These are phyloP conservation scores for Coemansia sp. DNA, from an alignment of 192 early-diverging fungal species.

Conservation along the genomic window DNA sequence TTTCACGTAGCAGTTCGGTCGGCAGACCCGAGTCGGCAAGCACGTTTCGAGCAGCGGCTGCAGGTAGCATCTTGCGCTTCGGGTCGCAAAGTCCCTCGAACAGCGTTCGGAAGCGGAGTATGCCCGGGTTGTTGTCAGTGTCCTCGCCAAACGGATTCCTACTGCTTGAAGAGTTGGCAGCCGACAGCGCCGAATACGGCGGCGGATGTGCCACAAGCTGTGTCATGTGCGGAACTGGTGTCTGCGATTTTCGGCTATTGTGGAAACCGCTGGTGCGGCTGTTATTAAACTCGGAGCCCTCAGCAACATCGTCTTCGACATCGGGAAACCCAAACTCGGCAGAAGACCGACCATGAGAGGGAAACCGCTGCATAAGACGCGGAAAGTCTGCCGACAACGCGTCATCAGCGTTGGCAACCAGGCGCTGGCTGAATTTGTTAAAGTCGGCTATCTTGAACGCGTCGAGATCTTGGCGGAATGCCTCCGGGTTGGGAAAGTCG, in stretches of 20 bases:
- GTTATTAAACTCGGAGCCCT: constrained; percentile 3
- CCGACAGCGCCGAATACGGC: constrained; percentile 48
- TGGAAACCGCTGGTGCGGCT: constrained; percentile 19
- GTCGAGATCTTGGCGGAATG: constrained; percentile 66
- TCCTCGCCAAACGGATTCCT: constrained; percentile 72
- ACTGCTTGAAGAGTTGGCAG: constrained; percentile 28
- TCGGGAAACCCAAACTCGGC: constrained; percentile 27
- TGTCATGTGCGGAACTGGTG: not conserved
- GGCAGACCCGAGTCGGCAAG: constrained; percentile 68
- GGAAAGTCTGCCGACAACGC: constrained; percentile 74
- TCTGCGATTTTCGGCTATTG: constrained; percentile 4
- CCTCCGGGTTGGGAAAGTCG: constrained; percentile 81
- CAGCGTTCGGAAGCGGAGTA: constrained; percentile 33
- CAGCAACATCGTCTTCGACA: not conserved
- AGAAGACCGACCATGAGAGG: constrained; percentile 47
- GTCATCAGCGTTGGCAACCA: constrained; percentile 67
- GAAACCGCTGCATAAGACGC: constrained; percentile 74
- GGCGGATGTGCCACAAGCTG: constrained; percentile 24
- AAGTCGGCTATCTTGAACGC: constrained; percentile 82
- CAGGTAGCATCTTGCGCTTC: constrained; percentile 31
- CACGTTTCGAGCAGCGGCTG: constrained; percentile 18
- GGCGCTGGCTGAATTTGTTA: constrained; percentile 68
- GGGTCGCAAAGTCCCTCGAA: constrained; percentile 42
- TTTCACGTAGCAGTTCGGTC: constrained; percentile 62
- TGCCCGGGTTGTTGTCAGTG: constrained; percentile 59